Conservation (phyloP, 305 asterid genomes). For the Withania somnifera region DNA sequence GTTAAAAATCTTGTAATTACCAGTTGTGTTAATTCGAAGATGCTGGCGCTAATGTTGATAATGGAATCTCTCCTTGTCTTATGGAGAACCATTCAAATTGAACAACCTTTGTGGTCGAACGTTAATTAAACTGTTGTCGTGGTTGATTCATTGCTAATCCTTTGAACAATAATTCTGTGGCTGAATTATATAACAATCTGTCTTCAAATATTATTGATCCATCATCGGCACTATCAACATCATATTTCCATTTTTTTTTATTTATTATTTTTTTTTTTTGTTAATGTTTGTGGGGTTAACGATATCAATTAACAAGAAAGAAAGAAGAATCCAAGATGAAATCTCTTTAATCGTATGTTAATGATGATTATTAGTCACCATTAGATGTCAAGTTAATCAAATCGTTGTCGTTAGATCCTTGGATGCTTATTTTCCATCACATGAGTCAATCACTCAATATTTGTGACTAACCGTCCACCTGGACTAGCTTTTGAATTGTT, state of each 20-base stretch:
- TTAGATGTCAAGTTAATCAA: background rate
- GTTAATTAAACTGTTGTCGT: background rate
- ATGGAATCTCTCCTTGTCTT: background rate
- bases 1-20: background rate
- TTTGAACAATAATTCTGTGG: background rate
- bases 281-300: background rate
- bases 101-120: slow-evolving; percentile 7
- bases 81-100: slow-evolving; percentile 2
- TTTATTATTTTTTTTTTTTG: background rate
- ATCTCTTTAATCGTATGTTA: slow-evolving; percentile 1
- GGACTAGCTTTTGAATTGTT: too few relatives aligned
- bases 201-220: background rate
- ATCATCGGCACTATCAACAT: background rate
- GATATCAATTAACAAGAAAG: background rate
- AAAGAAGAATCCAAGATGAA: background rate
- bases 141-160: background rate
- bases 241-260: too few relatives aligned
- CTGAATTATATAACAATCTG: slow-evolving; percentile 2
- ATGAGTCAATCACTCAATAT: background rate
- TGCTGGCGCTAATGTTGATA: background rate
- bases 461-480: too few relatives aligned
- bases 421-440: background rate
- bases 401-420: background rate
- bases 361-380: background rate
- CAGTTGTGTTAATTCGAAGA: background rate